These are phyloP conservation scores for Tephrocybe sp. DNA, from an alignment of 768 basidiomycete species.

Conservation along the genomic window DNA sequence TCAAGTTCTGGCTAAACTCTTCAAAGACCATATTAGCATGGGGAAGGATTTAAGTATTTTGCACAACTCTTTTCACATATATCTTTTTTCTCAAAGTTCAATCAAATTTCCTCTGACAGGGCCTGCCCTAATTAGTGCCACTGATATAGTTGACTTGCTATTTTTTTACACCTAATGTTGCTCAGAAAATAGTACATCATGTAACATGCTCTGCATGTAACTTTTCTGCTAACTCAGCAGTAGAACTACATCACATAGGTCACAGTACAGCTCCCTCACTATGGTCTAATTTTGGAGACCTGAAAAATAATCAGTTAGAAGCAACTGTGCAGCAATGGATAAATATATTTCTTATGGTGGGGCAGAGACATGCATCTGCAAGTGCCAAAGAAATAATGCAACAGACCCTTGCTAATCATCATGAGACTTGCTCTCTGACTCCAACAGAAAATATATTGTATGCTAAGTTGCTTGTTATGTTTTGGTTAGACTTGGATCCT, in stretches of 20 bases:
- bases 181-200: no score
- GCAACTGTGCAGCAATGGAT: not conserved
- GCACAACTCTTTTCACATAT: not conserved
- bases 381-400: not conserved
- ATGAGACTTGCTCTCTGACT: not conserved
- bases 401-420: not conserved
- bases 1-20: not conserved
- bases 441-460: not conserved
- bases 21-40: not conserved
- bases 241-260: conserved; percentile 25
- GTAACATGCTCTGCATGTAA: not conserved
- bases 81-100: not conserved
- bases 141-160: not conserved
- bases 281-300: not conserved
- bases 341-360: not conserved
- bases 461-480: no score
- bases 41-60: not conserved
- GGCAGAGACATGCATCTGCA: not conserved
- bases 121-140: not conserved
- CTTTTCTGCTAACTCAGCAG: conserved; percentile 14
- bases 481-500: not conserved
- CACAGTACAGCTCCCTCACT: conserved; percentile 6
- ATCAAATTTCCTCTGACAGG: not conserved
- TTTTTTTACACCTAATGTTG: no score
- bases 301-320: not conserved